These are phyloP conservation scores for Stachybotrys chlorohalonatus DNA, from an alignment of 2,329 filamentous ascomycete species.

Conservation along the genomic window DNA sequence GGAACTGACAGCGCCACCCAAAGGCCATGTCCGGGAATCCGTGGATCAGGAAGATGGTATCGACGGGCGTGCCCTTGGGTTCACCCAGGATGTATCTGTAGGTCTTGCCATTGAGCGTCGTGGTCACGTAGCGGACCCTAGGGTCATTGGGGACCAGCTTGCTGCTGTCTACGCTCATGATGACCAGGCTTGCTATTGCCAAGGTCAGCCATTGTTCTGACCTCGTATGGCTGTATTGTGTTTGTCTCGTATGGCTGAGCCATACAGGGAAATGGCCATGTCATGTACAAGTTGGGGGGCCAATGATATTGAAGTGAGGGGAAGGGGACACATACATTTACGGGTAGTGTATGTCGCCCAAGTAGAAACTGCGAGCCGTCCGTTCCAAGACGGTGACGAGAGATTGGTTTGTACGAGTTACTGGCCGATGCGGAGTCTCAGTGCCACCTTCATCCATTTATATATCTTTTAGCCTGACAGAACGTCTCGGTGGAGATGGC, in stretches of 20 bases:
- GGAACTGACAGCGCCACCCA: conserved; percentile 87
- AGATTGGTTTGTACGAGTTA: too few species aligned
- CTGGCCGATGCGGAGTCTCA: too few species aligned
- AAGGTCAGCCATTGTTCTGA: background rate
- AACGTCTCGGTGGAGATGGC: background rate
- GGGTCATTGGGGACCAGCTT: conserved; percentile 59
- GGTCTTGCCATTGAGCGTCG: conserved; percentile 56
- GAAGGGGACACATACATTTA: too few species aligned
- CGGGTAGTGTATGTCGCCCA: too few species aligned
- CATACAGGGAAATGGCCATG: too few species aligned
- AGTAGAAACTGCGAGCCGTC: too few species aligned
- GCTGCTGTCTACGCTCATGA: conserved; percentile 26
- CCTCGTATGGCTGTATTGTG: too few species aligned
- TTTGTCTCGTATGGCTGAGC: too few species aligned
- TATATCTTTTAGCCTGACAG: background rate
- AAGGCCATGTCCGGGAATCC: conserved; percentile 78
- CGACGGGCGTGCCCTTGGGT: conserved; percentile 32
- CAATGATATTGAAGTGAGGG: too few species aligned
- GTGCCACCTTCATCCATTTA: background rate
- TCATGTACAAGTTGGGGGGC: too few species aligned
- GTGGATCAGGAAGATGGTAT: conserved; percentile 51
- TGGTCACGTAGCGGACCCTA: conserved; percentile 55
- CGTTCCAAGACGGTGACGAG: too few species aligned
- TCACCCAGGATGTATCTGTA: conserved; percentile 58
- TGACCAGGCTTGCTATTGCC: background rate